A percentile compares a stretch with the other conserved stretches of the same genome.
phyloP scores from a whole-genome alignment of 768 basidiomycete genomes.

The Leccinum uliginosum region DNA sequence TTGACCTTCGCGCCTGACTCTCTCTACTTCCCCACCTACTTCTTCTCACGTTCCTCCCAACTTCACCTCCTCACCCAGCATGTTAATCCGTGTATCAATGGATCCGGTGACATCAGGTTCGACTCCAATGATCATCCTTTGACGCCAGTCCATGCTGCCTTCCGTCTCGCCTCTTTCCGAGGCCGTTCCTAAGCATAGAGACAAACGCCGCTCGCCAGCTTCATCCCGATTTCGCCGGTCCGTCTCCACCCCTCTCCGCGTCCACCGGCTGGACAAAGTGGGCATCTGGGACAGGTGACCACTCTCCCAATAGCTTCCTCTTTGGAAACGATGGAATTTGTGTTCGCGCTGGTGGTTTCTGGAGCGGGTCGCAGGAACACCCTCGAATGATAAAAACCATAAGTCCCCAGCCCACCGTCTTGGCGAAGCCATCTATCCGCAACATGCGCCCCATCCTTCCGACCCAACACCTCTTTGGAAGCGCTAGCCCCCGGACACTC shows the following conservation, averaged over 20 bases:
- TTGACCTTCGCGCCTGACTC: neutral
- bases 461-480: constrained; percentile 49
- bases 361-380: constrained; percentile 15
- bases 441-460: constrained; percentile 14
- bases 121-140: constrained; percentile 14
- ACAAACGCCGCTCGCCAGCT: constrained; percentile 47
- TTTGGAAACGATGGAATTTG: constrained; percentile 33
- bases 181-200: constrained; percentile 54
- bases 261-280: constrained; percentile 23
- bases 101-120: neutral
- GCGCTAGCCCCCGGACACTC: constrained; percentile 57
- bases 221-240: constrained; percentile 36
- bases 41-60: neutral
- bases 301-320: neutral
- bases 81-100: neutral
- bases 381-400: neutral
- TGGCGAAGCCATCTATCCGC: neutral
- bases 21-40: neutral
- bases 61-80: neutral
- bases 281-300: constrained; percentile 14
- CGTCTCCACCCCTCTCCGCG: constrained; percentile 24
- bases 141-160: constrained; percentile 18
- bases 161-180: constrained; percentile 44
- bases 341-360: constrained; percentile 54
- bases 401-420: neutral